phyloP scores from a whole-genome alignment of 1,284 basidiomycete genomes.

The Schizophyllum amplum region DNA sequence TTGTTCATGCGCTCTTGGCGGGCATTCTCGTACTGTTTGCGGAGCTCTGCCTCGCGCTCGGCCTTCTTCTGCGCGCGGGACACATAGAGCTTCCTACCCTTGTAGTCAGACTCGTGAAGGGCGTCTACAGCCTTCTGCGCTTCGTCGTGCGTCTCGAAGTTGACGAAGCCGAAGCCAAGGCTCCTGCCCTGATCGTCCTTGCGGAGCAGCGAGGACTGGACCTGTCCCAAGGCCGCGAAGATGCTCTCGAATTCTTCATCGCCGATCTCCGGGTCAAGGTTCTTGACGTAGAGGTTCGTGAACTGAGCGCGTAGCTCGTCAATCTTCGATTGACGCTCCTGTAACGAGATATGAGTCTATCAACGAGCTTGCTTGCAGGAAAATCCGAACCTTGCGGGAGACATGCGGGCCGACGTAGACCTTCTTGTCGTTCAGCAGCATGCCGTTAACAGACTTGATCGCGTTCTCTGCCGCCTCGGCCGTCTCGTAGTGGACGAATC shows the following conservation, averaged over 20 bases:
- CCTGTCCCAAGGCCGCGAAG: conserved; percentile 75
- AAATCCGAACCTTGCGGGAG: conserved; percentile 75
- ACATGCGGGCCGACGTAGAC: conserved; percentile 98
- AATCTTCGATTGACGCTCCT: conserved; percentile 96
- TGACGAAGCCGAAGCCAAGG: conserved; percentile 99
- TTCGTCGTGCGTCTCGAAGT: conserved; percentile 90
- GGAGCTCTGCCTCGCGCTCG: conserved; percentile 96
- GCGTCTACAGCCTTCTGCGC: conserved; percentile 87
- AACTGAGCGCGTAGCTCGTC: conserved; percentile 96
- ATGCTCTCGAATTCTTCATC: conserved; percentile 86
- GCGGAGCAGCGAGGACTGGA: conserved; percentile 86
- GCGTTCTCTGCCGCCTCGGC: conserved; percentile 93
- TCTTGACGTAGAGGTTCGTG: conserved; percentile 99
- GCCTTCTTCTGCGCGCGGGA: conserved; percentile 98
- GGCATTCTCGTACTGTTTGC: conserved; percentile 89
- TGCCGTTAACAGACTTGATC: conserved; percentile 98
- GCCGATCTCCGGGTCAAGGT: conserved; percentile 80
- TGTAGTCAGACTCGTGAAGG: conserved; percentile 83
- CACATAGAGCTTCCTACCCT: conserved; percentile 92
- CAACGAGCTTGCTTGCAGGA: background rate
- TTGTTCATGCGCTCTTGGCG: conserved; percentile 98
- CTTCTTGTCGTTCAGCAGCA: conserved; percentile 99
- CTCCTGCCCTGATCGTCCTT: conserved; percentile 82
- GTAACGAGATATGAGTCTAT: background rate
- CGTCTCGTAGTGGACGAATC: conserved; percentile 99